Percentiles rank a stretch among this genome's conserved stretches.
Conservation (phyloP, 345 rosid species). For the Kandelia obovata region DNA sequence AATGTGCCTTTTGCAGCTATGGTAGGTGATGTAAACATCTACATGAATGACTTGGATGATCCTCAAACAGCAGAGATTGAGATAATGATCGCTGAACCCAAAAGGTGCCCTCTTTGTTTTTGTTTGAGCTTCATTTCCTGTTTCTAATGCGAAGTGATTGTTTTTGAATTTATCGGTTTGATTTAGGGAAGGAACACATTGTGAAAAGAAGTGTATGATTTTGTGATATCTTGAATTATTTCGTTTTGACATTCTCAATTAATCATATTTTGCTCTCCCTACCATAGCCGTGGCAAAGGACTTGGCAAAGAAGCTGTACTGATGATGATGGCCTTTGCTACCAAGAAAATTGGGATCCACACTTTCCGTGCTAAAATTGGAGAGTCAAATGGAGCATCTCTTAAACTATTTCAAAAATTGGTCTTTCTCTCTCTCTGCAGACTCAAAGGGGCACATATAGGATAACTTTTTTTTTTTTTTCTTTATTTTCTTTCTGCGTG, state of each 20-base stretch:
- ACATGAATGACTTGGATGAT: constrained; percentile 90
- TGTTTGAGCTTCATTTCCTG: too few species aligned
- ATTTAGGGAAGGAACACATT: too few species aligned
- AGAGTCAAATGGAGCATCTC: constrained; percentile 72
- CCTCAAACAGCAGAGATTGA: constrained; percentile 74
- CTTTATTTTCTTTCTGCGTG: background rate
- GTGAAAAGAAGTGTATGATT: too few species aligned
- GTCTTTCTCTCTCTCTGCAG: constrained; percentile 25
- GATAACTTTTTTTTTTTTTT: background rate
- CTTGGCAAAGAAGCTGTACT: constrained; percentile 81
- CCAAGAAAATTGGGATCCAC: constrained; percentile 56
- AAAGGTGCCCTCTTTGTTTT: constrained; percentile 42
- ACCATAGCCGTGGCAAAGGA: constrained; percentile 90
- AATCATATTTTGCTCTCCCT: constrained; percentile 31
- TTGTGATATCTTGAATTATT: background rate
- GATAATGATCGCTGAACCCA: constrained; percentile 87
- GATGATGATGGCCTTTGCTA: constrained; percentile 86
- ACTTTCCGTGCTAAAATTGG: constrained; percentile 74
- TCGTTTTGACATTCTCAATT: constrained; percentile 16
- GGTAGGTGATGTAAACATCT: constrained; percentile 90
- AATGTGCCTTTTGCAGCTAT: constrained; percentile 46
- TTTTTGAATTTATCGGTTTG: too few species aligned
- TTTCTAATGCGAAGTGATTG: too few species aligned
- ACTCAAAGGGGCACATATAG: background rate
- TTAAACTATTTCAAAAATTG: constrained; percentile 66